These are phyloP conservation scores for Phanerochaete carnosa DNA, from an alignment of 768 basidiomycete species.

Conservation along the genomic window DNA sequence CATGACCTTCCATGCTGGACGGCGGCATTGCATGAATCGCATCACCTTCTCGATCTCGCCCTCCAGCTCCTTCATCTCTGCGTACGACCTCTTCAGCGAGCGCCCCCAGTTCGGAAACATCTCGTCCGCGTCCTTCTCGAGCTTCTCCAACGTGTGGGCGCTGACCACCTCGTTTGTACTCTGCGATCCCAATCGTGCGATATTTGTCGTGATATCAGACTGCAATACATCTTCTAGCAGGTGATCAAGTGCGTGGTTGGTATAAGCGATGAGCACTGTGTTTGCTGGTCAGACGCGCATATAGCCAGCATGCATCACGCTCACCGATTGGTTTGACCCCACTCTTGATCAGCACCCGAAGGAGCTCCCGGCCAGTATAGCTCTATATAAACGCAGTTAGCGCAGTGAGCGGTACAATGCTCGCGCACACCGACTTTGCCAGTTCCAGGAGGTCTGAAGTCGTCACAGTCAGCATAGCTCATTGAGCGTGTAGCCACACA, in stretches of 20 bases:
- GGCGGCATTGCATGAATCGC: slow-evolving; percentile 26
- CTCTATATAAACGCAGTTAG: no score
- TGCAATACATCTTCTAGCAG: slow-evolving; percentile 64
- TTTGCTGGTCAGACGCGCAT: background rate
- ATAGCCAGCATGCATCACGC: background rate
- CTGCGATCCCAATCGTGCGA: slow-evolving; percentile 67
- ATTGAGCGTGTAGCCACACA: background rate
- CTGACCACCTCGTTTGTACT: slow-evolving; percentile 56
- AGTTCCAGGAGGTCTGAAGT: slow-evolving; percentile 66
- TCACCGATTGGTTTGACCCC: slow-evolving; percentile 46
- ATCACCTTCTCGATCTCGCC: slow-evolving; percentile 26
- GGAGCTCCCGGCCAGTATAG: slow-evolving; percentile 65
- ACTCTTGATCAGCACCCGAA: slow-evolving; percentile 58
- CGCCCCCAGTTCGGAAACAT: slow-evolving; percentile 40
- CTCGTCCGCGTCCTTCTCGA: slow-evolving; percentile 54
- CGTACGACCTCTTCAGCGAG: slow-evolving; percentile 29
- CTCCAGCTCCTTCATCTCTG: slow-evolving; percentile 47
- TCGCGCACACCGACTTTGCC: slow-evolving; percentile 52
- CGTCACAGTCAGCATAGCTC: background rate
- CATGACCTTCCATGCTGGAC: slow-evolving; percentile 31
- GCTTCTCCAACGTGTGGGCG: slow-evolving; percentile 54
- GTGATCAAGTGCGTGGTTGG: slow-evolving; percentile 79
- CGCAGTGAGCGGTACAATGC: background rate
- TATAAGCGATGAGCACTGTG: slow-evolving; percentile 54
- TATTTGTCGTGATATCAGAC: slow-evolving; percentile 53